Percentiles rank a stretch among this genome's conserved stretches.
Evolutionary conservation across 2,329 filamentous ascomycete species (phyloP).

Genomic region (Rhynchosporium secalis): DNA sequence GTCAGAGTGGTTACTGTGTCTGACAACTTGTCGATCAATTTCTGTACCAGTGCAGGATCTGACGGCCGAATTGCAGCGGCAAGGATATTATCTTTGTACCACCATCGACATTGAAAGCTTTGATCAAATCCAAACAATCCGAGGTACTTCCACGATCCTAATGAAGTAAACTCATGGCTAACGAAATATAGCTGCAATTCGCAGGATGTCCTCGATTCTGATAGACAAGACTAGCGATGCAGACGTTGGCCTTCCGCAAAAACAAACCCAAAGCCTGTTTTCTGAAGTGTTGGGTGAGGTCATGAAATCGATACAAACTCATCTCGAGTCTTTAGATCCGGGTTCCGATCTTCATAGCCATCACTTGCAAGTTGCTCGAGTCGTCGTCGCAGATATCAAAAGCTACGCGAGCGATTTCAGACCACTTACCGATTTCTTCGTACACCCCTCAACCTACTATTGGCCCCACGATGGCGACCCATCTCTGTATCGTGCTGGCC

Average conservation of each 20-base stretch:
- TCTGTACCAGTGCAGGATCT: constrained; percentile 40
- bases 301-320: constrained; percentile 33
- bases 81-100: constrained; percentile 21
- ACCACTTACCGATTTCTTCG: constrained; percentile 34
- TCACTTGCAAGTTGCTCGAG: constrained; percentile 33
- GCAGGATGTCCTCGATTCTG: constrained; percentile 26
- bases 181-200: constrained; percentile 17
- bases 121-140: constrained; percentile 18
- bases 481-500: constrained; percentile 33
- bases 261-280: constrained; percentile 24
- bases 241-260: constrained; percentile 22
- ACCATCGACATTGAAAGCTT: constrained; percentile 4
- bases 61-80: constrained; percentile 42
- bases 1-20: constrained; percentile 55
- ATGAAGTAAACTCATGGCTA: background rate
- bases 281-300: constrained; percentile 30
- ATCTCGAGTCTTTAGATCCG: constrained; percentile 29
- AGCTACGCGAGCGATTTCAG: constrained; percentile 34
- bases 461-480: constrained; percentile 37
- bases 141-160: constrained; percentile 10
- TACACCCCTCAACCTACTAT: constrained; percentile 31
- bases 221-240: constrained; percentile 19
- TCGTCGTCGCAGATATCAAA: constrained; percentile 30
- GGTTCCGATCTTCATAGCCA: constrained; percentile 24
- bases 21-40: constrained; percentile 46